These are phyloP conservation scores for Saccharomyces hybrid DNA, from an alignment of 1,139 yeast genomes.

Conservation along the genomic window DNA sequence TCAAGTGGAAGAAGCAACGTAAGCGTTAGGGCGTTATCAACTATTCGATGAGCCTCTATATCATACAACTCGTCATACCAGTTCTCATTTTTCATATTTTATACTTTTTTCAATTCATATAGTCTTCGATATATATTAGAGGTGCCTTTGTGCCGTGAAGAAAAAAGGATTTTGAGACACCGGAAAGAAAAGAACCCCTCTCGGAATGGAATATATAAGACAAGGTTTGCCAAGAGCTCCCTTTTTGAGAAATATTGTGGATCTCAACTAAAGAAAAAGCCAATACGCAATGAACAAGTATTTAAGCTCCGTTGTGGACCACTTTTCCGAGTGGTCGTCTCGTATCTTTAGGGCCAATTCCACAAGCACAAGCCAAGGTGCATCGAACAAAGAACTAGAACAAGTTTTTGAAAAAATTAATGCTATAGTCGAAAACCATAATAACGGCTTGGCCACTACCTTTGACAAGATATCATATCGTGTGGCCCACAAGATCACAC, in stretches of 20 bases:
- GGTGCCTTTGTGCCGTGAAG: neutral
- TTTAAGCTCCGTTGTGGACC: neutral
- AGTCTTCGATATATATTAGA: conserved; percentile 1
- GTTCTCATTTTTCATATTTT: neutral
- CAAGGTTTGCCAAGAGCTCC: neutral
- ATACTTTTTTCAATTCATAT: neutral
- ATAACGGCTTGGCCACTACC: conserved; percentile 3
- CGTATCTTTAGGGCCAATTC: neutral
- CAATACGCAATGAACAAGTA: neutral
- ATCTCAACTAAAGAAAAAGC: neutral
- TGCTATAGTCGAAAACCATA: conserved; percentile 3
- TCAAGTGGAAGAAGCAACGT: conserved; percentile 82
- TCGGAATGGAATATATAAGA: neutral
- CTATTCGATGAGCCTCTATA: neutral
- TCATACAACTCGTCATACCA: neutral
- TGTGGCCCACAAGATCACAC: conserved; percentile 6
- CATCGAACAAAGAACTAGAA: conserved; percentile 6
- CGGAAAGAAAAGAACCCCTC: neutral
- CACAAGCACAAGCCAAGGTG: conserved; percentile 1
- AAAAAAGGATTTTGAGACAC: neutral
- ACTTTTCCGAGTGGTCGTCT: neutral
- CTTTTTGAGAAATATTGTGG: neutral
- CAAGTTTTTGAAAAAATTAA: conserved; percentile 8
- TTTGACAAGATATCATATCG: conserved; percentile 4
- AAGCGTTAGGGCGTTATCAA: conserved; percentile 37